Conservation (phyloP, 2,329 filamentous ascomycete genomes). For the Ambrosiella xylebori region DNA sequence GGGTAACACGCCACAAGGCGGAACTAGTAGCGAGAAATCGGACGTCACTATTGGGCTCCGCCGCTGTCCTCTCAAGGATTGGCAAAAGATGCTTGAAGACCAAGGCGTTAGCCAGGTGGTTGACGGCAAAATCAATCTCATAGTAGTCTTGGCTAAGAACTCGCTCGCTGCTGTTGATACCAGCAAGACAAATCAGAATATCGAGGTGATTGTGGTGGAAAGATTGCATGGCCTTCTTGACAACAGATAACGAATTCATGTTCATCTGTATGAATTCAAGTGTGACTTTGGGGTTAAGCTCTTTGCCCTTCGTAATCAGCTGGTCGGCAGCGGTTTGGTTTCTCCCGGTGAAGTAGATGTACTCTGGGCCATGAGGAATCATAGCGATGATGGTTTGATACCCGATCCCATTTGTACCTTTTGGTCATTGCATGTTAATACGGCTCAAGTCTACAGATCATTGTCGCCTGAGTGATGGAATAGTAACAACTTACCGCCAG, state of each 20-base stretch:
- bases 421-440: neutral
- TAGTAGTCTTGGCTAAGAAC: neutral
- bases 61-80: neutral
- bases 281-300: neutral
- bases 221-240: neutral
- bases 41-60: neutral
- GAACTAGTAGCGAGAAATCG: neutral
- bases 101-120: neutral
- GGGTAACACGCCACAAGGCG: neutral
- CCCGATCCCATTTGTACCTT: neutral
- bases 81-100: neutral
- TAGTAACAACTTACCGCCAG: neutral
- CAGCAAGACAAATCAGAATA: neutral
- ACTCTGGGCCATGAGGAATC: neutral
- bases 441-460: neutral
- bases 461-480: neutral
- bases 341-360: neutral
- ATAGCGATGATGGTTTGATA: neutral
- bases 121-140: neutral
- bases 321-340: neutral
- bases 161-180: neutral
- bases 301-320: neutral
- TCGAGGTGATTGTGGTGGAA: neutral
- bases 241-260: neutral
- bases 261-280: neutral